phyloP scores from a whole-genome alignment of 2,329 filamentous ascomycete species.

The Pleoardoris graminearum region DNA sequence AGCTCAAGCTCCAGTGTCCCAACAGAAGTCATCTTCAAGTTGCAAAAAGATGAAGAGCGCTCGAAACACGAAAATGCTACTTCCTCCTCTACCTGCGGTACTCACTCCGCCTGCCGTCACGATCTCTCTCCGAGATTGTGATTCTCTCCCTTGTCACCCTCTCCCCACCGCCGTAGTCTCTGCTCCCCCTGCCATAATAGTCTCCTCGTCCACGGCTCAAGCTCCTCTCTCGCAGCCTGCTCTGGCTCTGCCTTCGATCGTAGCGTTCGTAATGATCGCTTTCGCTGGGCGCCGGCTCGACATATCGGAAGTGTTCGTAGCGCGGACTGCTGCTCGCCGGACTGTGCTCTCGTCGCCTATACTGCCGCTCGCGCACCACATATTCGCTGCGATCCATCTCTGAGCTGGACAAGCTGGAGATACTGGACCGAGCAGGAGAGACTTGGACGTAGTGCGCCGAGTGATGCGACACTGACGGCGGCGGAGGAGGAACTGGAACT shows the following conservation, averaged over 20 bases:
- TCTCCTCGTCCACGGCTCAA: slow-evolving; percentile 34
- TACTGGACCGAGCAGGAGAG: slow-evolving; percentile 34
- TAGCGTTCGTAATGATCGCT: slow-evolving; percentile 33
- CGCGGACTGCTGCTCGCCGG: slow-evolving; percentile 38
- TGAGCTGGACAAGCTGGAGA: slow-evolving; percentile 33
- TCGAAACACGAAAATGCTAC: no score
- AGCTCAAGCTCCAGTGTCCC: not conserved
- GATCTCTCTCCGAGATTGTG: slow-evolving; percentile 28
- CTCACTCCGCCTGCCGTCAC: slow-evolving; percentile 22
- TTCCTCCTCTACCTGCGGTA: slow-evolving; percentile 20
- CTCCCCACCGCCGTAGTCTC: slow-evolving; percentile 11
- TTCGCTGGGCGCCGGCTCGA: slow-evolving; percentile 45
- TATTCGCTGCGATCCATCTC: slow-evolving; percentile 43
- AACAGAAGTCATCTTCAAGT: slow-evolving; percentile 1
- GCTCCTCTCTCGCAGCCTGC: slow-evolving; percentile 26
- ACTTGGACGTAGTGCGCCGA: slow-evolving; percentile 52
- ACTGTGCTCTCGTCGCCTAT: slow-evolving; percentile 44
- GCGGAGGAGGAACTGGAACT: slow-evolving; percentile 27
- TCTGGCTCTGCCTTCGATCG: slow-evolving; percentile 27
- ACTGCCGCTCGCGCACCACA: slow-evolving; percentile 50
- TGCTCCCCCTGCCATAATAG: slow-evolving; percentile 30
- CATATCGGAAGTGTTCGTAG: slow-evolving; percentile 54
- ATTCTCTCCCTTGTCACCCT: slow-evolving; percentile 37
- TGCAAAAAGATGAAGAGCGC: not conserved
- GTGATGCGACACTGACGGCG: slow-evolving; percentile 25